Evolutionary conservation across 2,329 filamentous ascomycete species (phyloP), one percentile per base, ranked within the genome.

Genomic region (Pseudogymnoascus sp.): DNA sequence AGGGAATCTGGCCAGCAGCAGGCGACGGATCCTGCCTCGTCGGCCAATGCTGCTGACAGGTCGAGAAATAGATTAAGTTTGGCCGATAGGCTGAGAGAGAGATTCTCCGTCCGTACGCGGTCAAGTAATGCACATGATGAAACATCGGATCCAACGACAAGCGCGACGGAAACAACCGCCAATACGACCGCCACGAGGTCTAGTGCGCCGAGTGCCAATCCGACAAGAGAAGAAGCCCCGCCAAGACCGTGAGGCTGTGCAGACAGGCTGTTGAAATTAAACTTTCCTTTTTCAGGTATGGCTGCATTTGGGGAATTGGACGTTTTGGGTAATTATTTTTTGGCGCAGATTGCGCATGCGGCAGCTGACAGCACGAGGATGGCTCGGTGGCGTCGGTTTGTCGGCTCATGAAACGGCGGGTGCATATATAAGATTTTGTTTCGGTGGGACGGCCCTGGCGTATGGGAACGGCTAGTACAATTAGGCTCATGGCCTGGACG

Each of bases 1-100:
- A 66, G 77, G 75, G 63, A 74, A 72, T 64, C 68, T 12, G 57
- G 57, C 20, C 33, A 39, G 22, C 33, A 58, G 3, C 36, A 58
- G 28, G n/a, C 47, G 57, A 38, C 33, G 1, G 33, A 58, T 1
- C 22, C 57, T n/a, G 14, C 33, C 30, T 37, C 57, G 33, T 38
- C 57, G n/a, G 36, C 36, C 33, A 2, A 18, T 36, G 2, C 57
- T 38, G 36, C 33, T 11, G 57, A 58, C 8, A 33, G 36, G 16
- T 16, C 57, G 33, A 20, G 33, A 58, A 36, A 58, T 37, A 58
- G 57, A 58, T 39, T 36, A 25, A 16, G 57, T 37, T 14, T 58
- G 2, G 33, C 57, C 30, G 57, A 58, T 58, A 36, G 57, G 18
- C 36, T 58, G 57, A 22, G 57, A 14, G 36, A 54, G 1, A 54